Percentiles rank a stretch among this genome's conserved stretches.
These are phyloP conservation scores for Fusarium sp. DNA, from an alignment of 2,329 filamentous ascomycete genomes.

Conservation along the genomic window DNA sequence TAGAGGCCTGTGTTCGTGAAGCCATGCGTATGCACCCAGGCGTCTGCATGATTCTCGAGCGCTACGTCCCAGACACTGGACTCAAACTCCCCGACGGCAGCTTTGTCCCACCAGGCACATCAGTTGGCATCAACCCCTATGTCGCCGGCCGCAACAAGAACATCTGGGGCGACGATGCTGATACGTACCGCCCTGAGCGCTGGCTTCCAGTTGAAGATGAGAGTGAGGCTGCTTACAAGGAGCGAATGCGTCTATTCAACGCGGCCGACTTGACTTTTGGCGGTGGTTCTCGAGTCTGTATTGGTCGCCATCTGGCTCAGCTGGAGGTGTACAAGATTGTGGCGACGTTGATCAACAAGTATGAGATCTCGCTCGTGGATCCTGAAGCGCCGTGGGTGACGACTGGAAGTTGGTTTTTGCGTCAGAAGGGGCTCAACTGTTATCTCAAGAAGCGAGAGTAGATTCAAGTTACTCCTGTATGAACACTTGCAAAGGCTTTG, in stretches of 20 bases:
- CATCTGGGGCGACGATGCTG: conserved; percentile 59
- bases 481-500: too few relatives aligned
- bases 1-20: conserved; percentile 61
- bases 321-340: conserved; percentile 52
- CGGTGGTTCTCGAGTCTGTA: conserved; percentile 50
- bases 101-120: conserved; percentile 51
- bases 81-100: conserved; percentile 49
- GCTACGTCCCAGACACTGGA: conserved; percentile 56
- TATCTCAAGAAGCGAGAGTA: conserved; percentile 18
- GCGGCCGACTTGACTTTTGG: conserved; percentile 52
- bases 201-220: conserved; percentile 53
- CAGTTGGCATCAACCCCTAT: conserved; percentile 57
- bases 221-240: conserved; percentile 44
- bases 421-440: conserved; percentile 29
- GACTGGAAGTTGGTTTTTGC: conserved; percentile 35
- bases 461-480: too few relatives aligned
- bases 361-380: conserved; percentile 53
- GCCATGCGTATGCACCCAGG: conserved; percentile 59
- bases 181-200: conserved; percentile 59
- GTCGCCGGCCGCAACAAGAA: conserved; percentile 53
- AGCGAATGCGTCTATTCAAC: conserved; percentile 51
- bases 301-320: conserved; percentile 50
- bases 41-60: conserved; percentile 58
- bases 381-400: conserved; percentile 29
- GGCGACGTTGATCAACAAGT: conserved; percentile 58